Evolutionary conservation across 1,284 basidiomycete genomes (phyloP).

Genomic region (Fomes fomentarius): DNA sequence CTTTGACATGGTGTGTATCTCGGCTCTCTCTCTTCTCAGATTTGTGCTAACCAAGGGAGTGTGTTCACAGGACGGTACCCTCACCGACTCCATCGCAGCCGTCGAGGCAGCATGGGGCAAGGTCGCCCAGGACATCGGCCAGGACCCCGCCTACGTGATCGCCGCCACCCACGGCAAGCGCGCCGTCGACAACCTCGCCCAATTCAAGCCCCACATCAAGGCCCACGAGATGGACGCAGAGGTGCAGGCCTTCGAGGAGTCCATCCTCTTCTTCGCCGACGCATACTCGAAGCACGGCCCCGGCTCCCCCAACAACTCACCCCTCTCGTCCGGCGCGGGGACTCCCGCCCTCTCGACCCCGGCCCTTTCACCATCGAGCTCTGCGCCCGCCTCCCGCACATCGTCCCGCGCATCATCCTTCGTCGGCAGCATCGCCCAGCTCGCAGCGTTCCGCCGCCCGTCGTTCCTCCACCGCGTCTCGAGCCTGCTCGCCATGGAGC

Average conservation of each 20-base stretch:
- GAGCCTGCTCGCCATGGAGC: conserved; percentile 48
- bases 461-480: conserved; percentile 54
- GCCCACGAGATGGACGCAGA: conserved; percentile 69
- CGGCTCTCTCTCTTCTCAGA: background rate
- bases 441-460: conserved; percentile 43
- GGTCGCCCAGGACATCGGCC: conserved; percentile 70
- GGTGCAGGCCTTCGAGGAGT: conserved; percentile 70
- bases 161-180: conserved; percentile 79
- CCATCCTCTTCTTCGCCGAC: conserved; percentile 76
- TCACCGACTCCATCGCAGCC: conserved; percentile 77
- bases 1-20: conserved; percentile 68
- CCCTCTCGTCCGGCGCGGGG: conserved; percentile 25
- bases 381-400: conserved; percentile 45
- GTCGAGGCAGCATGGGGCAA: conserved; percentile 82
- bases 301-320: conserved; percentile 37
- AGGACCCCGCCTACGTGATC: conserved; percentile 67
- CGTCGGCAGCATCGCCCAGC: conserved; percentile 34
- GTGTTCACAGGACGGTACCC: conserved; percentile 60
- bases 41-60: conserved; percentile 18
- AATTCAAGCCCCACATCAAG: conserved; percentile 45
- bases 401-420: conserved; percentile 43
- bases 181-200: conserved; percentile 53
- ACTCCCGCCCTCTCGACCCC: conserved; percentile 25
- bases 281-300: conserved; percentile 54
- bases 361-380: conserved; percentile 40